phyloP scores from a whole-genome alignment of 768 basidiomycete genomes.

The Lanmaoa rubissima region DNA sequence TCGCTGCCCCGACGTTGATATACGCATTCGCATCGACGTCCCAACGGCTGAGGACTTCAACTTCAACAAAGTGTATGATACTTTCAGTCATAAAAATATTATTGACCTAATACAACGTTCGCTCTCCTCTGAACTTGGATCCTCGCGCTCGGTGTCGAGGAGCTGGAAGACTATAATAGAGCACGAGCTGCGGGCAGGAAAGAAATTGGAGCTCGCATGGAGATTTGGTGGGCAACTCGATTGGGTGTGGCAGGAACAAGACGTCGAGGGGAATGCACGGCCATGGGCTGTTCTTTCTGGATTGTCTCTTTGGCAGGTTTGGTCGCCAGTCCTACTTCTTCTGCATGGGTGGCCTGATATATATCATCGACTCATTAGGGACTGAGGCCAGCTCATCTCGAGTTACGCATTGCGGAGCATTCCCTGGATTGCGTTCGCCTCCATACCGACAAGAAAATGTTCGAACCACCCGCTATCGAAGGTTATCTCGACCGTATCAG shows the following conservation, averaged over 20 bases:
- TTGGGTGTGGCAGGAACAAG: slow-evolving; percentile 80
- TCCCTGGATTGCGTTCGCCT: slow-evolving; percentile 46
- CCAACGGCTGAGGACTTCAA: slow-evolving; percentile 46
- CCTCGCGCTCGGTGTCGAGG: slow-evolving; percentile 21
- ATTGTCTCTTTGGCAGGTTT: slow-evolving; percentile 68
- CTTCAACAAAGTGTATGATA: slow-evolving; percentile 39
- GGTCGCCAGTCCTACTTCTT: slow-evolving; percentile 12
- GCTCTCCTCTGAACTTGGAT: slow-evolving; percentile 40
- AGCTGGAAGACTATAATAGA: slow-evolving; percentile 66
- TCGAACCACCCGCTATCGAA: slow-evolving; percentile 81
- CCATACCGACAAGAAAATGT: slow-evolving; percentile 42
- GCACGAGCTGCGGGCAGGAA: slow-evolving; percentile 51
- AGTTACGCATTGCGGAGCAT: slow-evolving; percentile 76
- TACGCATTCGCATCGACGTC: slow-evolving; percentile 67
- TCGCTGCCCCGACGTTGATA: slow-evolving; percentile 62
- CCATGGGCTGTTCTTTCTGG: slow-evolving; percentile 78
- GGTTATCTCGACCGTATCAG: slow-evolving; percentile 79
- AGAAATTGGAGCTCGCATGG: slow-evolving; percentile 76
- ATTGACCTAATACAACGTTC: slow-evolving; percentile 59
- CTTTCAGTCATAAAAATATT: slow-evolving; percentile 62
- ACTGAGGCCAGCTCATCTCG: slow-evolving; percentile 51
- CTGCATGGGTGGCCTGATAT: slow-evolving; percentile 12
- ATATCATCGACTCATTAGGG: slow-evolving; percentile 28
- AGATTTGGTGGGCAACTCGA: slow-evolving; percentile 69
- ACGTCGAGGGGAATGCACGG: slow-evolving; percentile 58